Evolutionary conservation across 2,329 filamentous ascomycete genomes (phyloP), one percentile per base, ranked within the genome.

Genomic region (Magnaporthiopsis incrustans): DNA sequence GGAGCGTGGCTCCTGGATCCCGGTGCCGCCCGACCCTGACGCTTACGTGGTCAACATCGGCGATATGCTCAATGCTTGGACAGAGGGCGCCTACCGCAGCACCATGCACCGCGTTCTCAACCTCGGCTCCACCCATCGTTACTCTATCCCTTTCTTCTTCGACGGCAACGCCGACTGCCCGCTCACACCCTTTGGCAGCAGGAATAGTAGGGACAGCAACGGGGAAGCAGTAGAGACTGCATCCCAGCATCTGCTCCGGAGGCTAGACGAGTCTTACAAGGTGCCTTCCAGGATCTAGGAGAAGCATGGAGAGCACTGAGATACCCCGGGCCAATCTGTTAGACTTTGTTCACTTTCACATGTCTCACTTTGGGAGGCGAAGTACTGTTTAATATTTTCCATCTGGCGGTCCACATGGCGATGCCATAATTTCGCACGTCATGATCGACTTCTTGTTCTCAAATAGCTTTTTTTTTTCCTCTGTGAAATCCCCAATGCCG

Each of bases 21-120:
- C 75, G 63, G 79, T 81, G 0, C 71, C 74, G 14, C 80, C 81
- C 0, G 75, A 76, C 4, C 68, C 74, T 58, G 79, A 76, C 32
- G 81, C 79, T 1, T 80, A 79, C 58, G 81, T 84, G 0, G 78
- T 84, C 66, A 84, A 83, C 67, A 69, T 82, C 22, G 81, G 79
- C 35, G 79, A 84, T 66, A 75, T 83, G 68, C 72, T 84, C 66
- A 73, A 75, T 66, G 70, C 75, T 15, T 82, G 81, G 80, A 85
- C 82, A 18, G 79, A 80, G 63, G 78, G 79, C 22, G 72, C 75
- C 60, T 86, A 84, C 73, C 80, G 78, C 69, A 82, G 78, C 68
- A 83, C 78, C 61, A 71, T 82, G 4, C 84, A 86, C 69, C 75
- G 82, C 10, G 83, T 86, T 32, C 79, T 85, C 67, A 85, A 85